Evolutionary conservation across 2,329 filamentous ascomycete genomes (phyloP), one percentile per base, ranked within the genome.

Genomic region (Monascus ruber): DNA sequence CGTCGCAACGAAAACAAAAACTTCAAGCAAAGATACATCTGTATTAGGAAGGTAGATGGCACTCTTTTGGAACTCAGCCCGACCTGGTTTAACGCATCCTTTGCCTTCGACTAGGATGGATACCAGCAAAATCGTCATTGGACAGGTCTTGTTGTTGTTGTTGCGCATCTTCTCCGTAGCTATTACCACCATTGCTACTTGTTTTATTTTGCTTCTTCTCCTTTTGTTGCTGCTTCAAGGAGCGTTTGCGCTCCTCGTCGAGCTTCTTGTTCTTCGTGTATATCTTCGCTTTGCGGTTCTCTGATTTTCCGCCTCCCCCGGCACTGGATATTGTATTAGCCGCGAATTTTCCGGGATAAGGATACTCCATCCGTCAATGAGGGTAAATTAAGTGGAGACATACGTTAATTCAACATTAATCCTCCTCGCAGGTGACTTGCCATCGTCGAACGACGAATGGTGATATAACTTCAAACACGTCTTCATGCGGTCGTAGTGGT

Each of bases 401-500:
- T 63, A 86, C 74, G 87, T 94, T 49, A 96, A 66, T 66, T 95
- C 89, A 25, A 95, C 84, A 58, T 94, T 95, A 54, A 96, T 93
- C 64, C 81, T 83, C 51, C 89, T 72, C 37, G 79, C 66, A 1
- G 64, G 62, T 27, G 62, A 68, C 52, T 66, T 68, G 31, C 68
- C 68, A 38, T 74, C 72, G 42, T 77, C 68, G 58, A 95, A 93
- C 47, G 73, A 73, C 43, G 78, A 83, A 66, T 95, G 88, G 65
- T 96, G 88, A 65, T 89, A 89, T 47, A 86, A 78, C 63, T 88
- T 85, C 44, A 96, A 72, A 56, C 86, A 94, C 27, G 85, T 91
- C 71, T 93, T 84, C 86, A 94, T 93, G 57, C 83, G 78, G 63
- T 88, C 83, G 65, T 81, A 93, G 49, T 79, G 74, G 47, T 79